Evolutionary conservation across 2,329 filamentous ascomycete genomes (phyloP).

Genomic region (Fusarium longipes): DNA sequence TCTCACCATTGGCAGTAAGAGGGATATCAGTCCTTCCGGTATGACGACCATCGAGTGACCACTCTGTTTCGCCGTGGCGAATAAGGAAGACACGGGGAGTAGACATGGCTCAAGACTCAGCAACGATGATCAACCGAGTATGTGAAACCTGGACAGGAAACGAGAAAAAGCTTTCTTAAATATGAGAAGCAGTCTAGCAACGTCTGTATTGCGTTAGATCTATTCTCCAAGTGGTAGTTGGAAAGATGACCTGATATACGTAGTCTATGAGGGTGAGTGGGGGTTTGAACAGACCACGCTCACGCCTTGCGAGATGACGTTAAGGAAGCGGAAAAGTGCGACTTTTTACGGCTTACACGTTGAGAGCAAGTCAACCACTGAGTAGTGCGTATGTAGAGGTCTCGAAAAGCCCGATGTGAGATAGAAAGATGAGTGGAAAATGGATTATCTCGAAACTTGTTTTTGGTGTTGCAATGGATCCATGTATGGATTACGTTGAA

Average conservation of each 20-base stretch:
- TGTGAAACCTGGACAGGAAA: neutral
- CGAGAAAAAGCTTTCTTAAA: neutral
- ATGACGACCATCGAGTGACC: conserved; percentile 87
- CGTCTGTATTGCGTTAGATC: conserved; percentile 1
- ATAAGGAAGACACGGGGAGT: conserved; percentile 83
- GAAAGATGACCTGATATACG: conserved; percentile 30
- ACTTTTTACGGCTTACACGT: neutral
- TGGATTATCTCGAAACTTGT: conserved; percentile 18
- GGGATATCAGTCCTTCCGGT: conserved; percentile 89
- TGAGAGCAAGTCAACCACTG: neutral
- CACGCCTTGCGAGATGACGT: neutral
- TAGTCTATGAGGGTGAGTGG: conserved; percentile 10
- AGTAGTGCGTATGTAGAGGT: neutral
- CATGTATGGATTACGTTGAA: conserved; percentile 36
- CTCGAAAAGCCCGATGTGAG: neutral
- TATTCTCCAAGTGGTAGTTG: neutral
- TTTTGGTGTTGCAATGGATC: conserved; percentile 34
- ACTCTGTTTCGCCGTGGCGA: conserved; percentile 95
- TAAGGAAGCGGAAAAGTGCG: neutral
- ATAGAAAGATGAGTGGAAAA: neutral
- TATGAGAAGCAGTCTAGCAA: neutral
- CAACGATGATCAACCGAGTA: neutral
- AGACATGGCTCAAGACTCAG: conserved; percentile 40
- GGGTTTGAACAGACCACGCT: conserved; percentile 15
- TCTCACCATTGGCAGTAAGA: conserved; percentile 83